Percentiles rank a stretch among this genome's conserved stretches.
These are phyloP conservation scores for Malus hybrid DNA, from an alignment of 331 rosid genomes.

Conservation along the genomic window DNA sequence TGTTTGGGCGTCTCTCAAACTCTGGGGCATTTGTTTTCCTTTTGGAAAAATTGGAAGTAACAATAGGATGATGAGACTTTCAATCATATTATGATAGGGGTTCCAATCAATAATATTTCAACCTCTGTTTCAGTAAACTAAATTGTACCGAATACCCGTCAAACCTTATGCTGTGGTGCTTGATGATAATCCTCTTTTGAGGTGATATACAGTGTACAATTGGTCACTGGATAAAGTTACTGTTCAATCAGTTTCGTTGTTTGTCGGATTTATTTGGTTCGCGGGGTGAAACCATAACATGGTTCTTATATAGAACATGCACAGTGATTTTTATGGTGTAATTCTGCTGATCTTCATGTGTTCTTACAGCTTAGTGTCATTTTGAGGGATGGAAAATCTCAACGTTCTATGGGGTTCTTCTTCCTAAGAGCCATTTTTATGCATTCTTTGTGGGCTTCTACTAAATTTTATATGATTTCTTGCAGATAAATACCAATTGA, in stretches of 20 bases:
- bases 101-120: not conserved
- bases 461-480: constrained; percentile 1
- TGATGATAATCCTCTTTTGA: constrained; percentile 2
- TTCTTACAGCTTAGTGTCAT: not conserved
- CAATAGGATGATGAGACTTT: not conserved
- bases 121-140: not conserved
- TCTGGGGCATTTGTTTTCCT: not conserved
- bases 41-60: not conserved
- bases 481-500: constrained; percentile 23
- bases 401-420: not conserved
- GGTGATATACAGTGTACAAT: not conserved
- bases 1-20: not conserved
- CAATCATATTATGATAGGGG: not conserved
- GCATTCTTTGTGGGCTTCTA: not conserved
- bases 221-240: not conserved
- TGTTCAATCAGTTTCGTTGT: not conserved
- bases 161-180: not conserved
- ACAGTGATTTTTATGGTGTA: not conserved
- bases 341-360: not conserved
- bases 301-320: not conserved
- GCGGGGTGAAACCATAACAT: not conserved
- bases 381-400: not conserved
- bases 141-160: not conserved
- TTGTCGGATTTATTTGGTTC: not conserved
- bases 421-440: not conserved